Evolutionary conservation across 257 asterid genomes (phyloP).

Genomic region (Petunia secreta): DNA sequence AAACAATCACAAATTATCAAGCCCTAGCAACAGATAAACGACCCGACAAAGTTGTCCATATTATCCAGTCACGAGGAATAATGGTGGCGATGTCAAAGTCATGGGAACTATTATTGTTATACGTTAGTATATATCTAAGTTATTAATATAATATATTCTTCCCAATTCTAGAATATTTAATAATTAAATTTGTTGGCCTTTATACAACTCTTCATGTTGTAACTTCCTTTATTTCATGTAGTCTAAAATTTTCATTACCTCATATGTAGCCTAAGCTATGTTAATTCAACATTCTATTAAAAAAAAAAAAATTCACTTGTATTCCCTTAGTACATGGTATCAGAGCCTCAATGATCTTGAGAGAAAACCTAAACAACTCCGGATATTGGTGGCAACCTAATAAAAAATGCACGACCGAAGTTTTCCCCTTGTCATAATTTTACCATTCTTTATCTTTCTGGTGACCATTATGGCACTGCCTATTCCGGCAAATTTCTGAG

Average conservation of each 20-base stretch:
- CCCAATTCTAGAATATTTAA: background rate
- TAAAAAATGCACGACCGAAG: background rate
- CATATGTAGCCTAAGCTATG: background rate
- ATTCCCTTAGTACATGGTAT: background rate
- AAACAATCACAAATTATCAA: conserved; percentile 6
- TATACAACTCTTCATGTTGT: background rate
- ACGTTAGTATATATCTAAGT: background rate
- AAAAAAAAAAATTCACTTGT: background rate
- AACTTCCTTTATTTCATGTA: conserved; percentile 3
- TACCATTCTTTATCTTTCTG: background rate
- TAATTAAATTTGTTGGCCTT: background rate
- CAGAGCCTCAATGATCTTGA: background rate
- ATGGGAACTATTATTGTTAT: background rate
- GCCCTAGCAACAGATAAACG: conserved; percentile 9
- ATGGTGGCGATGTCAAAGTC: background rate
- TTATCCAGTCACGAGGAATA: conserved; percentile 11
- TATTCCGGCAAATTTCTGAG: background rate
- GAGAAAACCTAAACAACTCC: background rate
- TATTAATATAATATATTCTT: background rate
- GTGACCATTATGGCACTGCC: background rate
- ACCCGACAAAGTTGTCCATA: background rate
- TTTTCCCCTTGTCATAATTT: background rate
- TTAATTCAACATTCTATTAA: background rate
- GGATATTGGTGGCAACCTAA: too few species aligned
- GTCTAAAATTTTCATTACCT: conserved; percentile 4